Conservation (phyloP, 2,329 filamentous ascomycete species). For the Tolypocladium tropicale region DNA sequence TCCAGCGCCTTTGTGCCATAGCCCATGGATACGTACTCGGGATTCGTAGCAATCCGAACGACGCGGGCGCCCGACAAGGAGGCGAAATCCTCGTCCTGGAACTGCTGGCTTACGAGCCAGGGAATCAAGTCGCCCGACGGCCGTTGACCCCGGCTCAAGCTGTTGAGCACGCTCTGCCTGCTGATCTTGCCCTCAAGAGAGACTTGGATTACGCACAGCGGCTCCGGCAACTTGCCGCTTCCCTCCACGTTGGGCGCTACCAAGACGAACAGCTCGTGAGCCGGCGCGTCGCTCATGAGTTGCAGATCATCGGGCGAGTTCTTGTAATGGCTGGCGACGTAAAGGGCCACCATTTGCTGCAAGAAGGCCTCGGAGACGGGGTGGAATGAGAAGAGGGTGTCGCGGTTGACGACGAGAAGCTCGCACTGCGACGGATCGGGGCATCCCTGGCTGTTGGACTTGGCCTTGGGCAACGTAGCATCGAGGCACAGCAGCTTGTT, state of each 20-base stretch:
- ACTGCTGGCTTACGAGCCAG: conserved; percentile 96
- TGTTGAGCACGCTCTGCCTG: conserved; percentile 81
- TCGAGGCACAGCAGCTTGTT: conserved; percentile 91
- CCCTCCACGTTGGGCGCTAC: conserved; percentile 75
- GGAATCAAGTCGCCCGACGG: conserved; percentile 91
- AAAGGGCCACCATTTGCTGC: conserved; percentile 96
- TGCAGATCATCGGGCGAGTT: conserved; percentile 98
- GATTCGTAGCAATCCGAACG: conserved; percentile 92
- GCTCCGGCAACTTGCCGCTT: conserved; percentile 74
- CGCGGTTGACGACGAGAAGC: conserved; percentile 86
- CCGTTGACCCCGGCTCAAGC: conserved; percentile 77
- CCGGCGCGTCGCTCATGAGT: conserved; percentile 94
- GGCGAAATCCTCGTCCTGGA: conserved; percentile 95
- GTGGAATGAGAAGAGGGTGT: conserved; percentile 97
- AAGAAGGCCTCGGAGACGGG: conserved; percentile 94
- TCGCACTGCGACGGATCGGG: conserved; percentile 89
- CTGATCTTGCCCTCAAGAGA: conserved; percentile 93
- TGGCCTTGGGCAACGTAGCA: conserved; percentile 74
- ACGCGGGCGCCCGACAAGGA: conserved; percentile 84
- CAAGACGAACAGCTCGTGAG: conserved; percentile 91
- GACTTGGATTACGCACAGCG: conserved; percentile 89
- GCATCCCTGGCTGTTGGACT: conserved; percentile 62
- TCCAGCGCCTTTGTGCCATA: conserved; percentile 86
- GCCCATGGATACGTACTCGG: conserved; percentile 85
- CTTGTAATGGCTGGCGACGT: conserved; percentile 96